Base-by-base conservation (phyloP, 805 yeast genomes). In the Myxozyma lipomycoides region DNA sequence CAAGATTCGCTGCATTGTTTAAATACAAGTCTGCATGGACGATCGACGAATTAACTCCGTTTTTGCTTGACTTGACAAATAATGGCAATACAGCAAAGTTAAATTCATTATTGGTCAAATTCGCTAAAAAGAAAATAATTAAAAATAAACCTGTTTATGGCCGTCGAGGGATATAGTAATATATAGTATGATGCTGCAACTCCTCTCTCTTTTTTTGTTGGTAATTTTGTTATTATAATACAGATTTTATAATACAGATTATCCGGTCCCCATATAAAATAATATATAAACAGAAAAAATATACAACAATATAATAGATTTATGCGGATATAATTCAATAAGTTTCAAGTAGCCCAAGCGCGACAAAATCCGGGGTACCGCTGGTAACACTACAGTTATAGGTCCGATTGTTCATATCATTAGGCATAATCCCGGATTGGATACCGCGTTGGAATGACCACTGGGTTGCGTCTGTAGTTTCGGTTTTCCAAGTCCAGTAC, bases 401-500 rank as follows among this genome's bases (percentile, higher is more conserved):
- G 15, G 61, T 45, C 24, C 65, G 52, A 32, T 56, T 42, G 54
- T 64, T 59, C 3, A 67, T 67, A n/a, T 49, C 19, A 37, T 56
- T 25, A n/a, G 69, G 68, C 40, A 65, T 42, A n/a, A 63, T 60
- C 1, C 67, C 67, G 3, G 62, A 62, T 19, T 47, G 58, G 19
- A 52, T 25, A 24, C 64, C 67, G 43, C 63, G 59, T 46, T 64
- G 62, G 41, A 65, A 66, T 23, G 65, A 58, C 70, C 70, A 67
- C 41, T 67, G 70, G 15, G 64, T 49, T 7, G 67, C 48, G 9
- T 46, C 53, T 9, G 49, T 57, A 6, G 63, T 57, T 70, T 88
- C 95, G 34, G 90, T 83, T 70, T 86, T 86, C 86, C 89, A 88
- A 64, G 84, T 81, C 96, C 95, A 87, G 72, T 85, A 84, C 55